A percentile compares a stretch with the other conserved stretches of the same genome.
Conservation (phyloP, 2,329 filamentous ascomycete species). For the Aspergillus sp. region DNA sequence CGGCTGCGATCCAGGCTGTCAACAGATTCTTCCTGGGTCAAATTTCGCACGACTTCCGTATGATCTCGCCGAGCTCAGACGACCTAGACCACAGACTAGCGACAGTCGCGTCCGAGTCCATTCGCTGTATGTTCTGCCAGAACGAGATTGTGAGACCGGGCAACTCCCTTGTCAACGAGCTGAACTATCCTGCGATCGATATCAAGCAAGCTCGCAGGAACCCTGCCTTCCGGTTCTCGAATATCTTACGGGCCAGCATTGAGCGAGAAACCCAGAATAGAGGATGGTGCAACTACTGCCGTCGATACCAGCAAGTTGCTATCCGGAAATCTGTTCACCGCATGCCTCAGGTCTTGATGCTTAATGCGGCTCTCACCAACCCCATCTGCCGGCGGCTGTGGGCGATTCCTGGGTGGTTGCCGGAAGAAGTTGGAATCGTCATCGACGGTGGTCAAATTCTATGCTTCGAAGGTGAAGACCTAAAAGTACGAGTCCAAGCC, state of each 20-base stretch:
- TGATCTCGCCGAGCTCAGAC: conserved; percentile 62
- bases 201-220: conserved; percentile 54
- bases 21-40: conserved; percentile 83
- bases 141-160: conserved; percentile 82
- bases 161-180: conserved; percentile 78
- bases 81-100: conserved; percentile 68
- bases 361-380: conserved; percentile 76
- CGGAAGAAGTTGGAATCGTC: conserved; percentile 90
- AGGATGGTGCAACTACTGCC: conserved; percentile 91
- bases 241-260: conserved; percentile 87
- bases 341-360: conserved; percentile 80
- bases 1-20: conserved; percentile 80
- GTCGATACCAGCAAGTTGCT: conserved; percentile 83
- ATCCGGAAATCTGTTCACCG: conserved; percentile 82
- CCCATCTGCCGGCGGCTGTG: conserved; percentile 72
- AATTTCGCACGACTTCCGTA: conserved; percentile 73
- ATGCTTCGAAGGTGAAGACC: conserved; percentile 90
- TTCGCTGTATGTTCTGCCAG: conserved; percentile 81
- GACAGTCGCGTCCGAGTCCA: conserved; percentile 52
- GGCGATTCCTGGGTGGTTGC: conserved; percentile 87
- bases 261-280: conserved; percentile 85
- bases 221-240: conserved; percentile 68
- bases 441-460: conserved; percentile 89
- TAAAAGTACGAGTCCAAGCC: conserved; percentile 76
- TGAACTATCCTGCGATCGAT: conserved; percentile 70